Base-by-base conservation (phyloP, 441 rosid genomes). In the Mallotus repandus region DNA sequence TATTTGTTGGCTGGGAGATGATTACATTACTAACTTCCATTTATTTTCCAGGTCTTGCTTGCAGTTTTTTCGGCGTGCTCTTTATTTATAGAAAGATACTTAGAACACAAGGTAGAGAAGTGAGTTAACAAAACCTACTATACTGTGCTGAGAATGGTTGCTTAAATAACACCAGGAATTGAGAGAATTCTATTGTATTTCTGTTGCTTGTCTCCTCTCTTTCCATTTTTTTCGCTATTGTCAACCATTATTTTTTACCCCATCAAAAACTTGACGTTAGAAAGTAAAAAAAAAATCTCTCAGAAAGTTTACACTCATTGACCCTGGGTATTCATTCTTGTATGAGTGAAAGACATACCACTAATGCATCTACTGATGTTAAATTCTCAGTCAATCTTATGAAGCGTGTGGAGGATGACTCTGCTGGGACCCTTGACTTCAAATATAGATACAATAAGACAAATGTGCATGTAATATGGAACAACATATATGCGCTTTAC, bases 71-170 rank as follows among this genome's bases (percentile, higher is more conserved):
- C 73, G 98, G 98, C 12, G 83, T 89, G 69, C 89, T 94, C 76
- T 88, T 90, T 82, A 88, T 89, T 78, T 94, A 83, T 65, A 88
- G 84, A 75, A 91, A 82, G 80, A 80, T 82, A 70, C 87, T 90
- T 80, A 77, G 83, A 69, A 82, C 90, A 77, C 93, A 91, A 94
- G 97, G 97, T 94, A 94, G 84, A 88, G 90, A 89, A 85, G 91
- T 90, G 96, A 92, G 96, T 90, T 88, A 71, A 78, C 84, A 85
- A 77, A 85, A 76, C 82, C 86, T 84, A 75, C 71, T 79, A 56
- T 55, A 65, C 52, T 69, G 46, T 70, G 69, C 71, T 63, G 43
- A 22, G 63, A 74, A 54, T 76, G 35, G 45, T 53, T 77, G 62
- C 73, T 12, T 59, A 54, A 16, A 41, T 46, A 68, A 48, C 73